Conservation (phyloP, 164 flowering plant genomes). For the Platanus orientalis region DNA sequence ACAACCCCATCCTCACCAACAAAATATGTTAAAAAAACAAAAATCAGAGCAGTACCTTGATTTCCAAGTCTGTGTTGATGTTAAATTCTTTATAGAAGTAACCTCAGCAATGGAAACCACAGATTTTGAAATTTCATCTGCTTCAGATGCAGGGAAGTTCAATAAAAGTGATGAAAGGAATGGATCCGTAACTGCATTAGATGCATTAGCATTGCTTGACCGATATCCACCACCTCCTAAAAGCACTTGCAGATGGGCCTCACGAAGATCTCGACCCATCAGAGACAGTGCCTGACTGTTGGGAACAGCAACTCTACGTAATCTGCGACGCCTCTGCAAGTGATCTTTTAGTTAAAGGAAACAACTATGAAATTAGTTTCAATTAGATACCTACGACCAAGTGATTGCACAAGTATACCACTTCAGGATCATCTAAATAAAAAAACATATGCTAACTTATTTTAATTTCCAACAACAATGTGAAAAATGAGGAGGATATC, state of each 20-base stretch:
- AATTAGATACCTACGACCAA: neutral
- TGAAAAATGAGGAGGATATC: conserved; percentile 51
- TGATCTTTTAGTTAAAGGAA: conserved; percentile 44
- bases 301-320: conserved; percentile 75
- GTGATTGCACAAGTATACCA: neutral
- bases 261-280: conserved; percentile 81
- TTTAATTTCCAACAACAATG: conserved; percentile 7
- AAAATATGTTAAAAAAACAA: neutral
- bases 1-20: neutral
- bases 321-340: conserved; percentile 74
- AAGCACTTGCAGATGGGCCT: conserved; percentile 85
- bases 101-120: conserved; percentile 48
- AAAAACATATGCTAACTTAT: neutral
- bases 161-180: conserved; percentile 70
- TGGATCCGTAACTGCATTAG: conserved; percentile 56
- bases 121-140: conserved; percentile 75
- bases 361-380: neutral
- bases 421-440: neutral
- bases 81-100: conserved; percentile 27
- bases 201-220: conserved; percentile 41
- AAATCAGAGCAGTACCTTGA: conserved; percentile 49
- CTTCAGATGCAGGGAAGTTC: conserved; percentile 62
- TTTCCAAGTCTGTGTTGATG: conserved; percentile 48
- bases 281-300: conserved; percentile 71
- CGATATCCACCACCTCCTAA: conserved; percentile 71